These are phyloP conservation scores for Podaxis sp. DNA, from an alignment of 768 basidiomycete genomes.

Conservation along the genomic window DNA sequence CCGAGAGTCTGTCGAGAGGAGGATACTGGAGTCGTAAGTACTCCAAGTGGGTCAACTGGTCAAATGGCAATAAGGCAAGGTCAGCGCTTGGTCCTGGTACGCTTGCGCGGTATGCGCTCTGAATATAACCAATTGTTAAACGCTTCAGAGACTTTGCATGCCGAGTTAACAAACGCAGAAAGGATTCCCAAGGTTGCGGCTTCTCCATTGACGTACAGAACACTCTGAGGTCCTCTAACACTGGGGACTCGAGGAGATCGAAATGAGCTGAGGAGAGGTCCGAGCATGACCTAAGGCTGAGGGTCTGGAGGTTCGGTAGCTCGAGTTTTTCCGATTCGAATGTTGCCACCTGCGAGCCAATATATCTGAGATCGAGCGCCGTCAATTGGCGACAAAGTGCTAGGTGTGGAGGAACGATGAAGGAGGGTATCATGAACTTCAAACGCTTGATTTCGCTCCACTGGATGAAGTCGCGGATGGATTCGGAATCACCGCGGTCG, in stretches of 20 bases:
- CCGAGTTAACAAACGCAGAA: not conserved
- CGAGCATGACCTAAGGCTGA: not conserved
- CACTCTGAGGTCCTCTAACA: not conserved
- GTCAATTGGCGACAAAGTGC: not conserved
- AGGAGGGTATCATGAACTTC: not conserved
- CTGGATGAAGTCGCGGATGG: not conserved
- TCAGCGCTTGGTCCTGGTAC: not conserved
- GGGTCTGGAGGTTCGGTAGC: not conserved
- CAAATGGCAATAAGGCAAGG: not conserved
- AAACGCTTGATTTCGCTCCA: not conserved
- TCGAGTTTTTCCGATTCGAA: not conserved
- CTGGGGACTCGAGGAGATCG: not conserved
- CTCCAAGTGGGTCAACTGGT: not conserved
- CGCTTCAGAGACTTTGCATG: not conserved
- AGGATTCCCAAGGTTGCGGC: not conserved
- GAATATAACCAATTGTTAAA: not conserved
- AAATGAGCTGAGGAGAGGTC: slow-evolving; percentile 1
- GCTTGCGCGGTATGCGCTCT: not conserved
- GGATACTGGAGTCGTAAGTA: not conserved
- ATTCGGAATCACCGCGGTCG: not conserved
- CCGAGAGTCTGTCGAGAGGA: not conserved
- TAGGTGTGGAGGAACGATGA: not conserved
- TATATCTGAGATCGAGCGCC: not conserved
- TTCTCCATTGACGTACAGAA: not conserved
- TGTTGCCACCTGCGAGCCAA: not conserved